Conservation (phyloP, 2,329 filamentous ascomycete genomes). For the Colletotrichum gloeosporioides region DNA sequence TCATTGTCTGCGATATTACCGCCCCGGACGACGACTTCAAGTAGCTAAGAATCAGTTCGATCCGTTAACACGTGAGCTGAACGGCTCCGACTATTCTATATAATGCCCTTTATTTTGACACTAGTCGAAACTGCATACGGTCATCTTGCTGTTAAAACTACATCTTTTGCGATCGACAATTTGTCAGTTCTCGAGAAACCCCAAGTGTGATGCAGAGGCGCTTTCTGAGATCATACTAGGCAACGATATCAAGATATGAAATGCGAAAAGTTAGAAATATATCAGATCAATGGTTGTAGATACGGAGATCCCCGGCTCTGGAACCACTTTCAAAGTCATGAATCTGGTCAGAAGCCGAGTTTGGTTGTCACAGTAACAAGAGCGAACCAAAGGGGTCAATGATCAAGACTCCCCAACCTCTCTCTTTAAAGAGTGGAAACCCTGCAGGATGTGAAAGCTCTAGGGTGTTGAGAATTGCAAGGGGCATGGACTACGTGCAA, state of each 20-base stretch:
- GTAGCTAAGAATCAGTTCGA: not conserved
- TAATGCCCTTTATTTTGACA: too few species aligned
- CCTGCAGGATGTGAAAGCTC: not conserved
- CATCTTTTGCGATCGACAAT: not conserved
- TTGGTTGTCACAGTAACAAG: not conserved
- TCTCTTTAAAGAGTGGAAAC: not conserved
- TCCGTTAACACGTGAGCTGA: accelerated
- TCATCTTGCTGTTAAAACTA: not conserved
- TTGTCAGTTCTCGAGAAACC: not conserved
- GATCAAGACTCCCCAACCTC: not conserved
- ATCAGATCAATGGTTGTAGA: not conserved
- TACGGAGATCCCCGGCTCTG: not conserved
- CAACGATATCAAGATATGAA: not conserved
- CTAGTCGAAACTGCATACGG: too few species aligned
- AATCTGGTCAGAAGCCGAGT: not conserved
- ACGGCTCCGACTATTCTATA: too few species aligned
- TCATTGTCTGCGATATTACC: not conserved
- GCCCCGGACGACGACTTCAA: not conserved
- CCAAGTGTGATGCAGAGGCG: not conserved
- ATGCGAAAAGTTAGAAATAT: not conserved
- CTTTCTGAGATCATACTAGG: not conserved
- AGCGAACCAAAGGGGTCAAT: too few species aligned
- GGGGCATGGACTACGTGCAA: accelerated
- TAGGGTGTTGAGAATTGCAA: not conserved
- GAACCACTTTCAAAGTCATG: not conserved